phyloP scores from a whole-genome alignment of 208 protist genomes.

The Herpetomonas samuelpessoai region DNA sequence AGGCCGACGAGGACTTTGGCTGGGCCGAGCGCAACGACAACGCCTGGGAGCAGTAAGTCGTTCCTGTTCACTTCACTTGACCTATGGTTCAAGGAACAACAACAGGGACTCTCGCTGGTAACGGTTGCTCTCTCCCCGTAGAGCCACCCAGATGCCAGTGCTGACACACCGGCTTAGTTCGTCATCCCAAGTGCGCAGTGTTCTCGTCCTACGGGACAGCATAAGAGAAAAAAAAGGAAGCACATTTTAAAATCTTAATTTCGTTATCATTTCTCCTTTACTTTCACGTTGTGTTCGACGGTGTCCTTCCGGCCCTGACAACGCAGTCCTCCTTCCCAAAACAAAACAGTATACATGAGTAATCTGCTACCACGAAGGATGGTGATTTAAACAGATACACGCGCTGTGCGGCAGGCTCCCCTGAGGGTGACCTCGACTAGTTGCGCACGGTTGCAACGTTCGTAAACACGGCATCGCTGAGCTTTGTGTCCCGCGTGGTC shows the following conservation, averaged over 20 bases:
- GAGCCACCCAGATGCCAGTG: too few species aligned
- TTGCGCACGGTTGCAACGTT: too few species aligned
- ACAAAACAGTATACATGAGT: neutral
- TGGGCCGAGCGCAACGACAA: constrained; percentile 69
- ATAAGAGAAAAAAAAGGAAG: too few species aligned
- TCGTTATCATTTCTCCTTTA: constrained; percentile 4
- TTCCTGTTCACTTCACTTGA: constrained; percentile 2
- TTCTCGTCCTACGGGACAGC: too few species aligned
- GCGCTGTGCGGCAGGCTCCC: too few species aligned
- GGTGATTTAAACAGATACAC: neutral
- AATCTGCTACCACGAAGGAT: constrained; percentile 3
- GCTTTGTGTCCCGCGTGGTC: too few species aligned
- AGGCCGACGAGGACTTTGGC: constrained; percentile 61
- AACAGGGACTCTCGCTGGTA: too few species aligned
- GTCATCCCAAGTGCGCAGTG: too few species aligned
- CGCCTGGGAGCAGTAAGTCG: constrained; percentile 29
- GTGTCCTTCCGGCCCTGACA: constrained; percentile 17
- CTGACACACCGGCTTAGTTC: too few species aligned
- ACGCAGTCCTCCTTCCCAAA: constrained; percentile 9
- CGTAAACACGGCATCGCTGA: too few species aligned
- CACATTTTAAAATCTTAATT: constrained; percentile 16
- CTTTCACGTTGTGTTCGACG: constrained; percentile 23
- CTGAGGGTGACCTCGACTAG: neutral
- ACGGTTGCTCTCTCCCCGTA: too few species aligned
- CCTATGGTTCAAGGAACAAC: too few species aligned